Base-by-base conservation (phyloP, 2,329 filamentous ascomycete species). In the Ascochyta rabiei region DNA sequence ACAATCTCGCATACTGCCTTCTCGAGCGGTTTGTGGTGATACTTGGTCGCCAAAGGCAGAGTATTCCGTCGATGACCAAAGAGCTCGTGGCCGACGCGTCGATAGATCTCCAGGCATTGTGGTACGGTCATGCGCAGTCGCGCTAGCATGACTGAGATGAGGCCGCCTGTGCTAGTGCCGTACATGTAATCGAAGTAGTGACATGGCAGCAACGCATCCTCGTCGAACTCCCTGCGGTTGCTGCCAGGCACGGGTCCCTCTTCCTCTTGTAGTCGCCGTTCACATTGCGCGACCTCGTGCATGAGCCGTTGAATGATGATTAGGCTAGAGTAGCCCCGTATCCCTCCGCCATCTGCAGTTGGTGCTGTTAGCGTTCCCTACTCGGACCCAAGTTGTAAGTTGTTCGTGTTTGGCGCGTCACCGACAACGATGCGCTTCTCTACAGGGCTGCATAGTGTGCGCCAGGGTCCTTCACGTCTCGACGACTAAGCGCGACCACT, bases 141-240 rank as follows among this genome's bases (percentile, higher is more conserved):
- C 0, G 77, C 79, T 2, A 82, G 75, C 72, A 82, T 80, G 2
- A 79, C 80, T 1, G 80, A 78, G 52, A 82, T 82, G 34, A 82
- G 68, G 13, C 80, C 80, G n/a, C 80, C 80, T 0, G 79, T 82
- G 34, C 76, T 80, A 5, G 80, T 82, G 19, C 80, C 80, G 49
- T 80, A 81, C 73, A 82, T 81, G 68, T 80, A 79, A 58, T 83
- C 80, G 66, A 82, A 82, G 64, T 82, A 82, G 57, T 82, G 78
- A 53, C 79, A 81, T 52, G 80, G 80, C 10, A 80, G 66, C 1
- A 81, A 71, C 39, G 79, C 74, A 41, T 78, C 71, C 56, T 79
- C 76, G 42, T 72, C 66, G 53, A 76, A 75, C 3, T 67, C 68
- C 42, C 44, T 56, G 26, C 64, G 66, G 46, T 50, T 46, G 42